phyloP scores from a whole-genome alignment of 495 filamentous ascomycete species.

The Recurvomyces mirabilis region DNA sequence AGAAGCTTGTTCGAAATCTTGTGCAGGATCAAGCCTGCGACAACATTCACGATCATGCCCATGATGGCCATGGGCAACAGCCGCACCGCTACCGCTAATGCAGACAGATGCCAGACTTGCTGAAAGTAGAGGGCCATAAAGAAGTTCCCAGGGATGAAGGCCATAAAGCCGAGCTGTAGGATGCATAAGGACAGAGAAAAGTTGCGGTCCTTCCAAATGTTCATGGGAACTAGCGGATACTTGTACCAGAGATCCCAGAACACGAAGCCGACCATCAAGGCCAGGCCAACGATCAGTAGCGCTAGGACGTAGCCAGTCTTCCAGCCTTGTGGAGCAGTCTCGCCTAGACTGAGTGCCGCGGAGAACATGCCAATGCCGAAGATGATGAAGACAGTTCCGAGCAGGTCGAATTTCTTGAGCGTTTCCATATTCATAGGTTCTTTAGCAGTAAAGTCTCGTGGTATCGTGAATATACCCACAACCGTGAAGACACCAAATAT shows the following conservation, averaged over 20 bases:
- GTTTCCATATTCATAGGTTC: slow-evolving; percentile 38
- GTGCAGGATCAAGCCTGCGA: slow-evolving; percentile 32
- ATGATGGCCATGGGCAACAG: slow-evolving; percentile 30
- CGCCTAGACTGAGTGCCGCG: slow-evolving; percentile 43
- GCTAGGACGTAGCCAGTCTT: slow-evolving; percentile 32
- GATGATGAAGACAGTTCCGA: slow-evolving; percentile 54
- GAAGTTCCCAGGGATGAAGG: slow-evolving; percentile 33
- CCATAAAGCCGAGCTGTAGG: slow-evolving; percentile 27
- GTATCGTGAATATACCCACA: slow-evolving; percentile 54
- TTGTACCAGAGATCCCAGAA: slow-evolving; percentile 30
- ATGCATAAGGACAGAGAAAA: slow-evolving; percentile 29
- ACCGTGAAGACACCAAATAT: slow-evolving; percentile 48
- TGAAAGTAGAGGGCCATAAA: slow-evolving; percentile 49
- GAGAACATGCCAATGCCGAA: slow-evolving; percentile 55
- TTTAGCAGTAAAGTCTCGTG: slow-evolving; percentile 40
- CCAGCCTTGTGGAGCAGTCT: slow-evolving; percentile 37
- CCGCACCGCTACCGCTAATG: slow-evolving; percentile 28
- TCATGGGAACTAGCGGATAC: slow-evolving; percentile 34
- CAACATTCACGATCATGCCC: slow-evolving; percentile 28
- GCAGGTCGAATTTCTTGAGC: slow-evolving; percentile 50
- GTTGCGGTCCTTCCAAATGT: slow-evolving; percentile 33
- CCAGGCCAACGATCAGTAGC: slow-evolving; percentile 28
- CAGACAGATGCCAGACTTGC: slow-evolving; percentile 22
- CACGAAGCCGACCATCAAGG: slow-evolving; percentile 28
- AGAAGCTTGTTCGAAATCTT: slow-evolving; percentile 33